phyloP scores from a whole-genome alignment of 2,329 filamentous ascomycete species.

The Scolecobasidium constrictum region DNA sequence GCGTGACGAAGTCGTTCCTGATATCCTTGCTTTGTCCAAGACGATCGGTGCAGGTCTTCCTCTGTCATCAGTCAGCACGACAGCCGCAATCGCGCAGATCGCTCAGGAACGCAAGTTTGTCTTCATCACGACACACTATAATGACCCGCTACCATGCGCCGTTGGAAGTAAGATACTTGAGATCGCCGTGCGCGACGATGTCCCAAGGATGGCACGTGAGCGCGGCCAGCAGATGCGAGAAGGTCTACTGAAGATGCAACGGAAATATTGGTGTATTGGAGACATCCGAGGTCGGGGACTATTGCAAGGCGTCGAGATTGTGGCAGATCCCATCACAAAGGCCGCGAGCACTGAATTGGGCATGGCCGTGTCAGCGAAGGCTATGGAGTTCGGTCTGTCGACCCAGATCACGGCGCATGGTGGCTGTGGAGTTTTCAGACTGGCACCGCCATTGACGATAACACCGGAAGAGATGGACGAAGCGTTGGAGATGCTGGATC shows the following conservation, averaged over 20 bases:
- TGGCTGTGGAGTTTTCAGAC: constrained; percentile 19
- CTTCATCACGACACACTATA: constrained; percentile 52
- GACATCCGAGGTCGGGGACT: constrained; percentile 50
- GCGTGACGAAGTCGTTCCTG: constrained; percentile 25
- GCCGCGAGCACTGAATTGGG: constrained; percentile 37
- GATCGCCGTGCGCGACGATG: constrained; percentile 45
- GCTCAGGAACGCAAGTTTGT: constrained; percentile 40
- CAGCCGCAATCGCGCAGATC: constrained; percentile 38
- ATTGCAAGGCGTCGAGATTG: constrained; percentile 49
- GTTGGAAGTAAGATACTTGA: constrained; percentile 53
- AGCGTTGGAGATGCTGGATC: constrained; percentile 45
- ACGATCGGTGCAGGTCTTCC: constrained; percentile 51
- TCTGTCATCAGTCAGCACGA: constrained; percentile 46
- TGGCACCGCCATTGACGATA: constrained; percentile 20
- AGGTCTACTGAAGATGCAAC: constrained; percentile 34
- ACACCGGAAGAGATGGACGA: constrained; percentile 24
- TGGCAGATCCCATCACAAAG: constrained; percentile 39
- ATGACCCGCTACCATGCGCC: constrained; percentile 49
- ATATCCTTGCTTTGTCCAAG: constrained; percentile 52
- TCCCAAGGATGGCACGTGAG: constrained; percentile 35
- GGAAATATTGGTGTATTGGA: constrained; percentile 49
- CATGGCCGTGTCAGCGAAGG: constrained; percentile 34
- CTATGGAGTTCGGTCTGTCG: constrained; percentile 43
- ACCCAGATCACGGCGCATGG: constrained; percentile 46
- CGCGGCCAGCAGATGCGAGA: constrained; percentile 37